Percentiles rank a stretch among this genome's conserved stretches.
phyloP scores from a whole-genome alignment of 257 asterid species.

The Solanum chiquidenum region DNA sequence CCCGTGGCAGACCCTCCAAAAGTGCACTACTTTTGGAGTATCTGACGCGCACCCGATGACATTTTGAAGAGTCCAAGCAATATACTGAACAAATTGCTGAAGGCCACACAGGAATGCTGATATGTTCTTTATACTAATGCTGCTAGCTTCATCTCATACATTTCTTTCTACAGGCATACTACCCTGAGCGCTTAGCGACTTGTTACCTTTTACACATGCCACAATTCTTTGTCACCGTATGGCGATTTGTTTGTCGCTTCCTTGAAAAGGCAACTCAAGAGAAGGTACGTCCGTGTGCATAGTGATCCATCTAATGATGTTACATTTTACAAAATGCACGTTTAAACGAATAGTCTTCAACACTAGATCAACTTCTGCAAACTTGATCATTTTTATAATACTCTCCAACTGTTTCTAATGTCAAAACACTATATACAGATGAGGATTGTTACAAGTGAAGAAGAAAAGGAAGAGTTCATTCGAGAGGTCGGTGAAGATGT shows the following conservation, averaged over 20 bases:
- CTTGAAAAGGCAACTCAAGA: slow-evolving; percentile 58
- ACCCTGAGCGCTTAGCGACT: slow-evolving; percentile 69
- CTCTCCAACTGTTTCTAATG: not conserved
- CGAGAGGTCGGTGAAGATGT: slow-evolving; percentile 47
- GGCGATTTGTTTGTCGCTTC: slow-evolving; percentile 59
- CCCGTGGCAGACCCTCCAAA: not conserved
- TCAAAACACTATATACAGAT: slow-evolving; percentile 19
- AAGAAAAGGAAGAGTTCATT: slow-evolving; percentile 29
- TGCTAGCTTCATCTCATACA: not conserved
- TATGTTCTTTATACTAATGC: not conserved
- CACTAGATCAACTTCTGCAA: not conserved
- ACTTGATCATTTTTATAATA: not conserved
- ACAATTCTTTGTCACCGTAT: slow-evolving; percentile 52
- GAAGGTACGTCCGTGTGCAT: slow-evolving; percentile 30
- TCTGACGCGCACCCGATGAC: not conserved
- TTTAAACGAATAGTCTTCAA: not conserved
- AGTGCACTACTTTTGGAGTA: not conserved
- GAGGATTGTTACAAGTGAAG: slow-evolving; percentile 49
- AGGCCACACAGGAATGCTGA: not conserved
- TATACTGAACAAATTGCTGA: not conserved
- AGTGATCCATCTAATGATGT: not conserved
- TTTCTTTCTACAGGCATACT: slow-evolving; percentile 36
- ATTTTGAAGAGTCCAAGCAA: not conserved
- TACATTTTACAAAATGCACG: not conserved
- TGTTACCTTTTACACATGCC: slow-evolving; percentile 61